Percentiles rank a stretch among this genome's conserved stretches.
These are phyloP conservation scores for Mycena galopus DNA, from an alignment of 768 basidiomycete species.

Conservation along the genomic window DNA sequence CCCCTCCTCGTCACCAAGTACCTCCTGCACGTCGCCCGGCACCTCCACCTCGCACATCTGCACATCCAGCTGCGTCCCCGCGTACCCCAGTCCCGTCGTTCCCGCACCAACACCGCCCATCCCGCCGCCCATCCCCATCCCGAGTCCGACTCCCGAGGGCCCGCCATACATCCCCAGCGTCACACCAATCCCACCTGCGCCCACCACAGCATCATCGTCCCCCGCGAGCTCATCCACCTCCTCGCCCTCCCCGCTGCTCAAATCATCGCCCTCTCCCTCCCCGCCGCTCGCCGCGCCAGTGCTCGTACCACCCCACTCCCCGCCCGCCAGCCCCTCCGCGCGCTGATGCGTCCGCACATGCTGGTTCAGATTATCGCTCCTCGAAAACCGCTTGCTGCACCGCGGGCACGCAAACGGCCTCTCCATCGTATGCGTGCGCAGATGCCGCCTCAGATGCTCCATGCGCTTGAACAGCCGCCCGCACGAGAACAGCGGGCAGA, in stretches of 20 bases:
- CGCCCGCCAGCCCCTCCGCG: slow-evolving; percentile 45
- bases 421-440: slow-evolving; percentile 92
- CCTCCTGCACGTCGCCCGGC: slow-evolving; percentile 65
- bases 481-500: slow-evolving; percentile 89
- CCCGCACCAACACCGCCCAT: slow-evolving; percentile 37
- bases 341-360: slow-evolving; percentile 86
- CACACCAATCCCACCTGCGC: slow-evolving; percentile 39
- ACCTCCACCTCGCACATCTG: slow-evolving; percentile 74
- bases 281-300: slow-evolving; percentile 41
- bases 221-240: slow-evolving; percentile 44
- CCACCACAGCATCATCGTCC: slow-evolving; percentile 44
- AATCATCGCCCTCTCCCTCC: slow-evolving; percentile 41
- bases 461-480: slow-evolving; percentile 90
- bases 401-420: slow-evolving; percentile 81
- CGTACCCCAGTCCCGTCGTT: slow-evolving; percentile 36
- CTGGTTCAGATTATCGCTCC: slow-evolving; percentile 91
- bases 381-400: slow-evolving; percentile 87
- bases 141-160: slow-evolving; percentile 36
- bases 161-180: slow-evolving; percentile 42
- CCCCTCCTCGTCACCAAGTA: slow-evolving; percentile 71
- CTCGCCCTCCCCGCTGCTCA: slow-evolving; percentile 41
- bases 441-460: slow-evolving; percentile 91
- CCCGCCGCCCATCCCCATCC: slow-evolving; percentile 44
- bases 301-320: slow-evolving; percentile 41
- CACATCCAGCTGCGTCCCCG: slow-evolving; percentile 54